Conservation (phyloP, 129 eudicot genomes). For the Oenanthe sinensis region DNA sequence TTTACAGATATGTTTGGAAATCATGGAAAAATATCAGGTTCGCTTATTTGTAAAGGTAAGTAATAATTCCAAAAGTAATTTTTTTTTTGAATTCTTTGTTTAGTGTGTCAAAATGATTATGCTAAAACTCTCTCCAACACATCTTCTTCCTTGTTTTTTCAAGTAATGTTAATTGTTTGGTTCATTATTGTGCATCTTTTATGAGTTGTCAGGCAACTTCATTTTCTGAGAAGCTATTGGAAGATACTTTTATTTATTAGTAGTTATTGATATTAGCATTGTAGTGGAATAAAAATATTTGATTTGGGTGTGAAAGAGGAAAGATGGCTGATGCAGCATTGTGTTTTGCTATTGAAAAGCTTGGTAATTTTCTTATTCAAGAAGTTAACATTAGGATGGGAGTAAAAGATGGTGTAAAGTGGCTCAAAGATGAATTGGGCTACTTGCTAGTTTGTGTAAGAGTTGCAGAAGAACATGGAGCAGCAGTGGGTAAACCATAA, state of each 20-base stretch:
- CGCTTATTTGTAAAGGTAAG: too few relatives aligned
- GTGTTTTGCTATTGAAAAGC: conserved; percentile 3
- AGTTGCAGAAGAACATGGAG: conserved; percentile 14
- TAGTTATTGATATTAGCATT: not conserved
- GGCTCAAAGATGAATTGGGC: conserved; percentile 9
- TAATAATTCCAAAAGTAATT: too few relatives aligned
- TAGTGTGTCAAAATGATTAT: too few relatives aligned
- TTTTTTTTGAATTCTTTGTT: too few relatives aligned
- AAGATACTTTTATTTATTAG: too few relatives aligned
- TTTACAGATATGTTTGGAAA: too few relatives aligned
- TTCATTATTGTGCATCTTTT: not conserved
- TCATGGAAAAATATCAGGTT: too few relatives aligned
- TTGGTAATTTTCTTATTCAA: not conserved
- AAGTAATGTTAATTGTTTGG: not conserved
- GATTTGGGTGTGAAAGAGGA: not conserved
- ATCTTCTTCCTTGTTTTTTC: too few relatives aligned
- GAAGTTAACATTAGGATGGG: not conserved
- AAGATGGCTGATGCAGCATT: conserved; percentile 9
- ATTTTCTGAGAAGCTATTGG: not conserved
- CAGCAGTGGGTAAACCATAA: not conserved
- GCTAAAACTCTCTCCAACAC: too few relatives aligned
- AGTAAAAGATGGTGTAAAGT: not conserved
- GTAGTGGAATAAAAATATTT: not conserved
- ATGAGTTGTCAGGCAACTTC: not conserved
- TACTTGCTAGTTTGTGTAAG: conserved; percentile 1